Evolutionary conservation across 768 basidiomycete species (phyloP), one percentile per base, ranked within the genome.

Genomic region (Termitomyces sp.): DNA sequence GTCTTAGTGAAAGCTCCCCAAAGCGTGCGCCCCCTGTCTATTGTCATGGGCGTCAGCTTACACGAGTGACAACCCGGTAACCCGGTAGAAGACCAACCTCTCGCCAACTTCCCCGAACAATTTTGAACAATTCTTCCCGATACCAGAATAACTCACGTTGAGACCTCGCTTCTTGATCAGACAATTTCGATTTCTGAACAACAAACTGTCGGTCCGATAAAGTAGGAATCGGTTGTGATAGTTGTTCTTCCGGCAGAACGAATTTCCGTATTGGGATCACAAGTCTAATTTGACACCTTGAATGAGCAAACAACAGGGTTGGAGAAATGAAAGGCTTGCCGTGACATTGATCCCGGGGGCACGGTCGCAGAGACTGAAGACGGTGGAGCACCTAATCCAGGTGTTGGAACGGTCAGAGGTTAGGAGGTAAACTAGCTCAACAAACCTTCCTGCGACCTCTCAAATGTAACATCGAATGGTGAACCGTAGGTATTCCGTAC

Each of bases 81-180:
- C 53, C 54, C 18, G 3, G 26, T n/a, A 20, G 58, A 53, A 38
- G 33, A 54, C 81, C 58, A 58, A 93, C 95, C 83, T 98, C 97
- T 66, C 81, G 81, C 97, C 97, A 99, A 18, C 75, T 77, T 10
- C 88, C 88, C 13, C 73, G 75, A 14, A 98, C 68, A 51, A 74
- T 71, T 47, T 82, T 82, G 65, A 98, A 81, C 10, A 99, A 72
- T 61, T 88, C 85, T 69, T 99, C 95, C 36, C 95, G 80, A 68
- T 97, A 96, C 97, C 97, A 99, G 74, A 98, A 99, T 16, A 95
- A 68, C 67, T 94, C 90, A 40, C 85, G 79, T 67, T 93, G 88
- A 10, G 76, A 66, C 44, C 75, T 76, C 59, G 88, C 80, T 62
- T 92, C 87, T 46, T 71, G 73, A 11, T 71, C 67, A 1, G 86